A percentile compares a stretch with the other conserved stretches of the same genome.
Conservation (phyloP, 73 alveolate species). For the Paramecium caudatum region DNA sequence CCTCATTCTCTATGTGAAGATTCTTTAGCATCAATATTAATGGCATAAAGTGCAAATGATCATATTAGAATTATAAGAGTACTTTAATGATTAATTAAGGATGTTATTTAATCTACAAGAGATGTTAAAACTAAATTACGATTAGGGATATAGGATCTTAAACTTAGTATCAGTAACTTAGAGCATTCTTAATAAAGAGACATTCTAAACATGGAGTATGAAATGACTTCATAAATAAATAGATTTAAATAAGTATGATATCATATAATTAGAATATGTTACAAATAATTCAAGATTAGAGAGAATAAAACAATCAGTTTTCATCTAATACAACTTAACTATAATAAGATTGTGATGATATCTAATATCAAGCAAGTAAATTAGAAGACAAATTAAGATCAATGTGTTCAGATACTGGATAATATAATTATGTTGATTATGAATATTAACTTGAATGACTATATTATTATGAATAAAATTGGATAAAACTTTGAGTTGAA, state of each 20-base stretch:
- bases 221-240: neutral
- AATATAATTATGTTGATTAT: constrained; percentile 30
- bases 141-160: neutral
- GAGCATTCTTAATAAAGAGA: constrained; percentile 15
- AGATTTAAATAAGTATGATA: neutral
- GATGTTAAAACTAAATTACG: constrained; percentile 1
- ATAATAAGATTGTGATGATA: constrained; percentile 44
- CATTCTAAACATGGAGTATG: constrained; percentile 16
- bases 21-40: neutral
- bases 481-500: constrained; percentile 84
- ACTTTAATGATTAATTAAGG: neutral
- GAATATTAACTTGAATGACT: constrained; percentile 31
- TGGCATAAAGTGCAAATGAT: constrained; percentile 45
- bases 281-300: neutral
- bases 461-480: constrained; percentile 59
- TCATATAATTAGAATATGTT: neutral
- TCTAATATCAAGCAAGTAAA: neutral
- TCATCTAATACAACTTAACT: neutral
- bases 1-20: constrained; percentile 51
- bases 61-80: constrained; percentile 39
- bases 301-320: constrained; percentile 1
- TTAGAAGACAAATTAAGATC: neutral
- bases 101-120: constrained; percentile 12
- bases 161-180: neutral
- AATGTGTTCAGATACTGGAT: constrained; percentile 12